Conservation (phyloP, 345 rosid genomes). For the Sonneratia alba region DNA sequence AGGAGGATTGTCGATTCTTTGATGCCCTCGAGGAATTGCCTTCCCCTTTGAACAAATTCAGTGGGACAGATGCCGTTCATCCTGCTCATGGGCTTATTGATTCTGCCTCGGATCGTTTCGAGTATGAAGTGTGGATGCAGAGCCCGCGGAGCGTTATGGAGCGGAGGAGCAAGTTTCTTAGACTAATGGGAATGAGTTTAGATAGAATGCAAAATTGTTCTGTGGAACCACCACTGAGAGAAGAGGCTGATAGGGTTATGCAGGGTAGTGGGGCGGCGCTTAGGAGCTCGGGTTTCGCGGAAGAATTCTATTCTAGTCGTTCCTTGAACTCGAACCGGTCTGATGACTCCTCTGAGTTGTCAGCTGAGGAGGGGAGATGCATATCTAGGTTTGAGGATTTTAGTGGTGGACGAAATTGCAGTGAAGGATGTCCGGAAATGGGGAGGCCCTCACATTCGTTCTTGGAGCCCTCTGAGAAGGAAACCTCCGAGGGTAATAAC, state of each 20-base stretch:
- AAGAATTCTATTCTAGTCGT: slow-evolving; percentile 40
- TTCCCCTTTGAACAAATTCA: slow-evolving; percentile 17
- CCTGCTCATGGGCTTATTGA: not conserved
- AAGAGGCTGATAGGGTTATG: slow-evolving; percentile 27
- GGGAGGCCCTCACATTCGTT: slow-evolving; percentile 13
- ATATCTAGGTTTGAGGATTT: not conserved
- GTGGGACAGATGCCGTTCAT: not conserved
- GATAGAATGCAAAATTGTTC: slow-evolving; percentile 6
- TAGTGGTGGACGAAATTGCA: not conserved
- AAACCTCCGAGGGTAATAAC: slow-evolving; percentile 11
- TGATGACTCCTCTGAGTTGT: slow-evolving; percentile 26
- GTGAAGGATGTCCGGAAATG: not conserved
- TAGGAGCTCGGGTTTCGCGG: slow-evolving; percentile 31
- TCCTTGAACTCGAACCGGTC: slow-evolving; percentile 32
- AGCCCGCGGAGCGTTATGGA: slow-evolving; percentile 42
- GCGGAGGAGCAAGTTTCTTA: slow-evolving; percentile 13
- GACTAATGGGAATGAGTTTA: slow-evolving; percentile 31
- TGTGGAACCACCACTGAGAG: slow-evolving; percentile 6
- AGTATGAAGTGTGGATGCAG: slow-evolving; percentile 53
- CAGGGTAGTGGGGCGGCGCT: slow-evolving; percentile 40
- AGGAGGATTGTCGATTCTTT: slow-evolving; percentile 50
- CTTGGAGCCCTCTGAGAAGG: slow-evolving; percentile 15
- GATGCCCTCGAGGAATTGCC: slow-evolving; percentile 62
- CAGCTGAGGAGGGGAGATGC: slow-evolving; percentile 18
- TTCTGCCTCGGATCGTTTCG: slow-evolving; percentile 18